These are phyloP conservation scores for Leishmania arabica DNA, from an alignment of 208 protist species.

Conservation along the genomic window DNA sequence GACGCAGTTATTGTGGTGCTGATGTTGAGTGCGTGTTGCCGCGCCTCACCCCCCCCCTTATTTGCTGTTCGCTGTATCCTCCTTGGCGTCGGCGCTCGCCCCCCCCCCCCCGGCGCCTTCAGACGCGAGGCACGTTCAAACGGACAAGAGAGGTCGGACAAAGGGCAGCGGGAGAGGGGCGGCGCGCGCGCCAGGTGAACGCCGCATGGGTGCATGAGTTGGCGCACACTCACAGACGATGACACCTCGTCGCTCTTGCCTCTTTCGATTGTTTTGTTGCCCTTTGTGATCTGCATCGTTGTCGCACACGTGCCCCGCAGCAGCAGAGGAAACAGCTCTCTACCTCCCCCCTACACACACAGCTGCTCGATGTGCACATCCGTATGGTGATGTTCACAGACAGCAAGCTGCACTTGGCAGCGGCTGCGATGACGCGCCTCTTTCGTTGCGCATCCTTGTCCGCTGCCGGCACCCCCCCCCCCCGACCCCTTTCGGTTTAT, in stretches of 20 bases:
- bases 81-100: neutral
- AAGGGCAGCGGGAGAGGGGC: neutral
- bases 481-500: too few species aligned
- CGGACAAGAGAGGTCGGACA: too few species aligned
- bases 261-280: neutral
- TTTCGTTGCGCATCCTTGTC: neutral
- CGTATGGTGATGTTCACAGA: neutral
- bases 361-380: neutral
- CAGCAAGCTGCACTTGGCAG: neutral
- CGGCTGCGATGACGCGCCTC: neutral
- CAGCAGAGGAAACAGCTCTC: neutral
- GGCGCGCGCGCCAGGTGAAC: neutral
- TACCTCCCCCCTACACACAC: neutral
- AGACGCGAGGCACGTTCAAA: neutral
- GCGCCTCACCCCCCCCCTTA: neutral
- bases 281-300: neutral
- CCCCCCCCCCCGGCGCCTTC: neutral
- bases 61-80: neutral
- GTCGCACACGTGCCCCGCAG: neutral
- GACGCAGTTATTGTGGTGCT: neutral
- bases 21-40: neutral
- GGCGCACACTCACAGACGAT: too few species aligned
- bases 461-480: neutral
- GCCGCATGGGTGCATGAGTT: neutral
- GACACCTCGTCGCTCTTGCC: neutral